Conservation (phyloP, 345 rosid species). For the Gossypium stocksii region DNA sequence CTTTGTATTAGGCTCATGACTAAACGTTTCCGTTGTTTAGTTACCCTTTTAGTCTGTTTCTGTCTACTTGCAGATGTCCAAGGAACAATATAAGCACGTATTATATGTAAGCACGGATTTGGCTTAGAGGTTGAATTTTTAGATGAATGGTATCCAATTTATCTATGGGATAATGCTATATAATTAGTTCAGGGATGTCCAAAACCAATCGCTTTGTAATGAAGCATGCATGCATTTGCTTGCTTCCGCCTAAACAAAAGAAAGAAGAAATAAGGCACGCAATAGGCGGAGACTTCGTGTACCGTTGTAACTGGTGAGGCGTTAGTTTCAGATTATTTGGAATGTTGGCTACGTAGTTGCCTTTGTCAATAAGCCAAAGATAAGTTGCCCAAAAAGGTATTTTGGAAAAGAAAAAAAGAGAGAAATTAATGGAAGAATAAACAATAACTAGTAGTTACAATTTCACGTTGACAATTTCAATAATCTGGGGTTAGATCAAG, state of each 20-base stretch:
- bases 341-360: not conserved
- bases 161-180: no score
- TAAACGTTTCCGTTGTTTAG: not conserved
- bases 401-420: no score
- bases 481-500: not conserved
- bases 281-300: conserved; percentile 1
- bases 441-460: no score
- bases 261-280: not conserved
- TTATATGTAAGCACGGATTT: not conserved
- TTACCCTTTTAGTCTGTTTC: not conserved
- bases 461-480: no score
- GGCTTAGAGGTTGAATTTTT: not conserved
- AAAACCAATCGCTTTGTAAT: not conserved
- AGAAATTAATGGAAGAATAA: no score
- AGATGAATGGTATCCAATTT: not conserved
- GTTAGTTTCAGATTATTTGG: not conserved
- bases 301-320: not conserved
- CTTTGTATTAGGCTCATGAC: not conserved
- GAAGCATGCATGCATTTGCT: conserved; percentile 2
- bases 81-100: not conserved
- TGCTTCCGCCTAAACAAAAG: not conserved
- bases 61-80: not conserved
- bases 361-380: not conserved
- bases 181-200: not conserved
- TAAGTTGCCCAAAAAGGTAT: no score